Base-by-base conservation (phyloP, 2,329 filamentous ascomycete species). In the Herpotrichia juniperi region DNA sequence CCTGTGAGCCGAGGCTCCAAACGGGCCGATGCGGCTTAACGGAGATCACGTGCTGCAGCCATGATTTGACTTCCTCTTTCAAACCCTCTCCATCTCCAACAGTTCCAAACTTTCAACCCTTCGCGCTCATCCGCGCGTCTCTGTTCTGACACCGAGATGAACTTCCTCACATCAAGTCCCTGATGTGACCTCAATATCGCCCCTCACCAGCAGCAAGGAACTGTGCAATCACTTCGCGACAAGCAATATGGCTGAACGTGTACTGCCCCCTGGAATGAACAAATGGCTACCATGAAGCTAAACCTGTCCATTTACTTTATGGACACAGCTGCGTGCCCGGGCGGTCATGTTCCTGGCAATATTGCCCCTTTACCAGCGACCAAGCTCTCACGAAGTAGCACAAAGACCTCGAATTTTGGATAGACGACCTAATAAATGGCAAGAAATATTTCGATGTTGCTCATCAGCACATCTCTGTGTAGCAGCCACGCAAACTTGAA, bases 21-120 rank as follows among this genome's bases (percentile, higher is more conserved):
- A 50, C 66, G 66, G 66, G 51, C 59, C 55, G 48, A 42, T 42
- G 51, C 68, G 68, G 66, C 63, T 69, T 58, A 64, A 60, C 14
- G 51, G 28, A 28, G 30, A 24, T 46, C 40, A 37, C 28, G 25
- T 46, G 43, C 17, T 17, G 25, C 24, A 5, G 17, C 42, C 25
- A 28, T 24, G 14, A 28, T 17, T 32, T 46, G 5, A 34, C 16
- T 14, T 34, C 28, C 44, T 10, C 25, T 17, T 14, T 32, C 8
- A 17, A 11, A 34, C 17, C 12, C 30, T 30, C 25, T 25, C 11
- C 25, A 17, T 32, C 42, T 16, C n/a, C 4, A 31, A 14, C 11
- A n/a, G 5, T 4, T 42, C 21, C 10, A 42, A n/a, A 46, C 30
- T 12, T 26, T n/a, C 22, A 46, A 10, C 24, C 9, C 28, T 10